Evolutionary conservation across 345 rosid species (phyloP).

Genomic region (Gossypium australe): DNA sequence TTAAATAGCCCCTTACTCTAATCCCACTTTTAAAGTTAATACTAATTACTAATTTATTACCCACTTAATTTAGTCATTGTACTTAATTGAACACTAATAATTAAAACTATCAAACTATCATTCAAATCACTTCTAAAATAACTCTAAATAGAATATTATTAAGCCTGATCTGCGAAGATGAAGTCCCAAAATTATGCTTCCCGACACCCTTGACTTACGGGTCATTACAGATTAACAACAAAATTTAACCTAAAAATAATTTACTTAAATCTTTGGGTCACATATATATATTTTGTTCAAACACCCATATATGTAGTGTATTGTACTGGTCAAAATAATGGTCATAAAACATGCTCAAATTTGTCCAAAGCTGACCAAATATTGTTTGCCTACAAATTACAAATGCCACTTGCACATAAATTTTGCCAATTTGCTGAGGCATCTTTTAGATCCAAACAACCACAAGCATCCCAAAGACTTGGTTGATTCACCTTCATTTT

Average conservation of each 20-base stretch:
- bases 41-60: too few species aligned
- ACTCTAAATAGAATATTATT: too few species aligned
- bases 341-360: neutral
- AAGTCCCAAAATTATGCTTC: too few species aligned
- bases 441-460: neutral
- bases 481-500: neutral
- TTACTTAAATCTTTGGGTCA: neutral
- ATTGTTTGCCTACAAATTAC: neutral
- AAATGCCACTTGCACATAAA: constrained; percentile 4
- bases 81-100: too few species aligned
- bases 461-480: neutral
- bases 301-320: neutral
- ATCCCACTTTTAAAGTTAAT: too few species aligned
- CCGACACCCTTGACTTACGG: too few species aligned
- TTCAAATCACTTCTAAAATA: too few species aligned
- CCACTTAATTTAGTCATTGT: too few species aligned
- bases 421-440: neutral
- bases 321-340: neutral
- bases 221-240: too few species aligned
- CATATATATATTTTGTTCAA: too few species aligned
- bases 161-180: fast-evolving
- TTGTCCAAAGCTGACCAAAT: neutral
- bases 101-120: too few species aligned
- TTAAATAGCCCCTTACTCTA: too few species aligned
- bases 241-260: neutral